Percentiles rank a stretch among this genome's conserved stretches.
Conservation (phyloP, 2,329 filamentous ascomycete genomes). For the Xylariaceae sp. region DNA sequence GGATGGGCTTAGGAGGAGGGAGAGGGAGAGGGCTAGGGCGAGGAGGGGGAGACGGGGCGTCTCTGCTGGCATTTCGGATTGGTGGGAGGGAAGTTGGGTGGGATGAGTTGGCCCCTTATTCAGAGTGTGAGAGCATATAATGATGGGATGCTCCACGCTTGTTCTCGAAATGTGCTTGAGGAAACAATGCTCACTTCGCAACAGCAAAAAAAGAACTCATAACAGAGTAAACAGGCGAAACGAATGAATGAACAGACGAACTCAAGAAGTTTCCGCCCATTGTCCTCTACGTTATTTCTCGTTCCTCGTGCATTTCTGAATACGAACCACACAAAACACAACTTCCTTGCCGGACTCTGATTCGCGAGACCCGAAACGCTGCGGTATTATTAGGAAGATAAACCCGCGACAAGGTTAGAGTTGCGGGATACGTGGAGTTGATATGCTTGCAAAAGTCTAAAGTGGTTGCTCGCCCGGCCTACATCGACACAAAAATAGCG, state of each 20-base stretch:
- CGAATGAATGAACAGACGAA: neutral
- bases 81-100: neutral
- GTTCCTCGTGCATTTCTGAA: neutral
- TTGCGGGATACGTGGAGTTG: neutral
- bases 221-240: neutral
- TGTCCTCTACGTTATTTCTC: neutral
- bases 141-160: neutral
- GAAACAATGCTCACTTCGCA: neutral
- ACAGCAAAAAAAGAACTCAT: neutral
- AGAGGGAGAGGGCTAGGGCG: neutral
- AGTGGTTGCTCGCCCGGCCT: too few relatives aligned
- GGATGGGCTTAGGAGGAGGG: neutral
- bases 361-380: neutral
- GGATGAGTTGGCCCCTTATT: neutral
- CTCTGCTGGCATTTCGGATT: neutral
- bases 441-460: neutral
- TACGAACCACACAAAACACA: neutral
- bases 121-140: neutral
- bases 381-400: neutral
- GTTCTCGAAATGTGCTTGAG: neutral
- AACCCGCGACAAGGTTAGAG: neutral
- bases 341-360: neutral
- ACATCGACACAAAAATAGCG: too few relatives aligned
- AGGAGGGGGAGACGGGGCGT: neutral
- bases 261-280: too few relatives aligned